Percentiles rank a stretch among this genome's conserved stretches.
Conservation (phyloP, 2,329 filamentous ascomycete species). For the Septoria linicola region DNA sequence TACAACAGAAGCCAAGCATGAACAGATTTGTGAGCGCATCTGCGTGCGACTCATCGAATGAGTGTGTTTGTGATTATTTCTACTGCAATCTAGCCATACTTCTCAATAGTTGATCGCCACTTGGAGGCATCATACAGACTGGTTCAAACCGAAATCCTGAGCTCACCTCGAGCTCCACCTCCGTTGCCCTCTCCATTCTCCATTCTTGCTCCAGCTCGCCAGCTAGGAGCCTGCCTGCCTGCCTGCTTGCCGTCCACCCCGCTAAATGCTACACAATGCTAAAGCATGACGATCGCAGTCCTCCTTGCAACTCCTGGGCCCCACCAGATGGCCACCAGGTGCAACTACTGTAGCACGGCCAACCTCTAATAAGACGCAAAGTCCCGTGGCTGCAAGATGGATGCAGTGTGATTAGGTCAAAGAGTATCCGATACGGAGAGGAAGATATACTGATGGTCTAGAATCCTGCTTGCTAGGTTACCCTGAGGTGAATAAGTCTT, state of each 20-base stretch:
- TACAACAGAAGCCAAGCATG: neutral
- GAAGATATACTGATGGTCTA: constrained; percentile 21
- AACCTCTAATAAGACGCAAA: neutral
- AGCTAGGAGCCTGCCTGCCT: neutral
- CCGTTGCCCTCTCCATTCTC: neutral
- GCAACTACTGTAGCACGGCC: neutral
- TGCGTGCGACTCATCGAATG: constrained; percentile 15
- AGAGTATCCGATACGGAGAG: constrained; percentile 29
- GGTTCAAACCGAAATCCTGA: constrained; percentile 10
- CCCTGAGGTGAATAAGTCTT: constrained; percentile 41
- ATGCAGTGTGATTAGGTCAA: constrained; percentile 22
- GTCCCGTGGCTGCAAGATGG: neutral
- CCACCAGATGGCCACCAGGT: too few relatives aligned
- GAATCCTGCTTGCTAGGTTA: constrained; percentile 34
- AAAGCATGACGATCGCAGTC: neutral
- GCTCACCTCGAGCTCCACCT: neutral
- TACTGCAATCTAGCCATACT: constrained; percentile 16
- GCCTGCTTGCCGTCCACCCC: too few relatives aligned
- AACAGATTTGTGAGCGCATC: neutral
- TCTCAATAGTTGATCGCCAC: constrained; percentile 9
- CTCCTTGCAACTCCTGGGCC: neutral
- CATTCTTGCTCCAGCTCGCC: neutral
- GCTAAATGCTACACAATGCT: constrained; percentile 11
- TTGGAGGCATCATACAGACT: constrained; percentile 11
- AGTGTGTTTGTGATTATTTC: constrained; percentile 18